Evolutionary conservation across 345 rosid species (phyloP).

Genomic region (Camelina sativa): DNA sequence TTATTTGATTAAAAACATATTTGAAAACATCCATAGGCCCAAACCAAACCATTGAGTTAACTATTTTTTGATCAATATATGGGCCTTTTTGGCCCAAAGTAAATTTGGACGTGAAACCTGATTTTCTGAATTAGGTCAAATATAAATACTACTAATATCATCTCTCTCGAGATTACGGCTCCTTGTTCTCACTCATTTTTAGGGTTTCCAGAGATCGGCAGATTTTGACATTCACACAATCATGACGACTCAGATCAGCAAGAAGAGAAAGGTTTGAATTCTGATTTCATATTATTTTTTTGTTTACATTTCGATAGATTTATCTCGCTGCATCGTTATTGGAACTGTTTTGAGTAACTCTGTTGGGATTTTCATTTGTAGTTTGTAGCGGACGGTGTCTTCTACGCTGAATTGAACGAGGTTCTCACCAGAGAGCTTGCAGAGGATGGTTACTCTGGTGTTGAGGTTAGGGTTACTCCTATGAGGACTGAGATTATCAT

Average conservation of each 20-base stretch:
- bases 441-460: constrained; percentile 85
- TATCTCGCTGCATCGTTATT: not conserved
- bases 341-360: not conserved
- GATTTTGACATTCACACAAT: constrained; percentile 14
- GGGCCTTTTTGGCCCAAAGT: not conserved
- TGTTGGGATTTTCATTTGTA: constrained; percentile 17
- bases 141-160: not conserved
- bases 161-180: not conserved
- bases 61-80: not conserved
- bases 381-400: constrained; percentile 81
- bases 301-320: not conserved
- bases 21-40: not conserved
- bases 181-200: not conserved
- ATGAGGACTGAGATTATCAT: constrained; percentile 82
- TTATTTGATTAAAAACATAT: not conserved
- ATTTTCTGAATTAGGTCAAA: constrained; percentile 6
- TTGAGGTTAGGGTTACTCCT: constrained; percentile 79
- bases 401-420: constrained; percentile 74
- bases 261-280: constrained; percentile 70
- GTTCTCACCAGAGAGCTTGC: constrained; percentile 72
- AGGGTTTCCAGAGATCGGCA: constrained; percentile 16
- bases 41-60: not conserved
- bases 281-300: not conserved
- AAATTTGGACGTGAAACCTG: not conserved
- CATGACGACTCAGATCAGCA: constrained; percentile 76